Percentiles rank a stretch among this genome's conserved stretches.
Evolutionary conservation across 2,329 filamentous ascomycete species (phyloP).

Genomic region (Botrytis sinoallii): DNA sequence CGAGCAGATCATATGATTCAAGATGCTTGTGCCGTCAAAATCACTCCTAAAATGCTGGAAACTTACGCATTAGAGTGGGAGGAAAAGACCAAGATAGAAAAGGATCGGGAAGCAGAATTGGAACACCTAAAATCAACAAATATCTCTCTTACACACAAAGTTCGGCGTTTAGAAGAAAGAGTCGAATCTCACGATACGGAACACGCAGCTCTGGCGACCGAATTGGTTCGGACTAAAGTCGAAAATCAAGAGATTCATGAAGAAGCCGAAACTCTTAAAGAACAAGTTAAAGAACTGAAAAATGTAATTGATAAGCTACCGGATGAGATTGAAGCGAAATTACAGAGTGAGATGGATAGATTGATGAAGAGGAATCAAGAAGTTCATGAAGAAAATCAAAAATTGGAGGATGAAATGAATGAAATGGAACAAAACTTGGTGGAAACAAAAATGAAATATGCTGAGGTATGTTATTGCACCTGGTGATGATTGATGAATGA

Average conservation of each 20-base stretch:
- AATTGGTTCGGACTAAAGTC: conserved; percentile 88
- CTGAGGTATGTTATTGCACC: conserved; percentile 69
- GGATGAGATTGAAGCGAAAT: conserved; percentile 76
- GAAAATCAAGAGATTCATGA: conserved; percentile 88
- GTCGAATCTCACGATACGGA: conserved; percentile 86
- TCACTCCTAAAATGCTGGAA: conserved; percentile 79
- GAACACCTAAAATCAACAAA: conserved; percentile 68
- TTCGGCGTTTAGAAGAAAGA: conserved; percentile 84
- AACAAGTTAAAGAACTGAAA: conserved; percentile 81
- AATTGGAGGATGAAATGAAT: conserved; percentile 81
- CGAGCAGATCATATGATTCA: conserved; percentile 89
- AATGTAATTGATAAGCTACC: conserved; percentile 87
- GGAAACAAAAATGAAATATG: conserved; percentile 89
- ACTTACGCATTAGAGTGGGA: conserved; percentile 86
- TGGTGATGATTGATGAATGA: conserved; percentile 10
- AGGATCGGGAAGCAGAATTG: conserved; percentile 78
- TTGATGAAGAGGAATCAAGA: conserved; percentile 91
- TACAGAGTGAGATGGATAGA: conserved; percentile 82
- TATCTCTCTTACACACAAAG: conserved; percentile 63
- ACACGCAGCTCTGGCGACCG: conserved; percentile 85
- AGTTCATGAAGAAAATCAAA: conserved; percentile 89
- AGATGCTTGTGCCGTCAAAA: conserved; percentile 84
- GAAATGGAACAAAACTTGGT: conserved; percentile 93
- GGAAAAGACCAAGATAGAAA: conserved; percentile 79
- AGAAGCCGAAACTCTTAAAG: conserved; percentile 81